Conservation (phyloP, 352 stramenopile species). For the Hyaloperonospora arabidopsidis region DNA sequence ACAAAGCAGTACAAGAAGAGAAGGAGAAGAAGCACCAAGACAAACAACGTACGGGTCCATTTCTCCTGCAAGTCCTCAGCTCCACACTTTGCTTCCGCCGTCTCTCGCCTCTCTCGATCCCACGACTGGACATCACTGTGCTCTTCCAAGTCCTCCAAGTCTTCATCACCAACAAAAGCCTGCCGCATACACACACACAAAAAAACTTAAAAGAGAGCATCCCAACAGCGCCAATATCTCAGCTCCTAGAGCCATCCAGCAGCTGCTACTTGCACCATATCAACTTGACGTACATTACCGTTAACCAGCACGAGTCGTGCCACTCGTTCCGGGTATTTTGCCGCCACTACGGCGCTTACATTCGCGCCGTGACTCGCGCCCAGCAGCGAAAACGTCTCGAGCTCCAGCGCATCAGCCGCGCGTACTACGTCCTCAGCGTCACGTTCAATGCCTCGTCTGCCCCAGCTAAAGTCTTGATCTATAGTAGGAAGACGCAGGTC, state of each 20-base stretch:
- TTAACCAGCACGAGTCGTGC: constrained; percentile 69
- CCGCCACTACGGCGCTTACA: constrained; percentile 55
- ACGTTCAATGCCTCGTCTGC: constrained; percentile 51
- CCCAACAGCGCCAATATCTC: constrained; percentile 10
- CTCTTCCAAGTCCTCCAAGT: constrained; percentile 49
- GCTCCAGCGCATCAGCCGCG: constrained; percentile 46
- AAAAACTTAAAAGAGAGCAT: not conserved
- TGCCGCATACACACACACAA: constrained; percentile 14
- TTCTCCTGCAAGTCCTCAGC: constrained; percentile 42
- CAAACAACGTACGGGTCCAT: constrained; percentile 33
- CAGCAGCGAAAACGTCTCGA: constrained; percentile 65
- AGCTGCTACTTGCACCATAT: not conserved
- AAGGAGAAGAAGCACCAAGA: not conserved
- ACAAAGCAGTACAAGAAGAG: too few relatives aligned
- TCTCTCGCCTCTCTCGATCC: constrained; percentile 39
- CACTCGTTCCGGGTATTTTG: constrained; percentile 58
- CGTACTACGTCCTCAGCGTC: constrained; percentile 65
- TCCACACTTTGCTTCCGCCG: constrained; percentile 49
- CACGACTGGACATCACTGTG: constrained; percentile 47
- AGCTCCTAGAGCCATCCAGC: constrained; percentile 8
- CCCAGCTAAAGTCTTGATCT: constrained; percentile 41
- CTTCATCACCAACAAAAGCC: constrained; percentile 70
- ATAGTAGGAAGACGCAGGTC: constrained; percentile 36
- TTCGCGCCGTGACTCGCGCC: constrained; percentile 76
- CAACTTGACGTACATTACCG: constrained; percentile 49